Base-by-base conservation (phyloP, 768 basidiomycete species). In the Rickenella mellea region DNA sequence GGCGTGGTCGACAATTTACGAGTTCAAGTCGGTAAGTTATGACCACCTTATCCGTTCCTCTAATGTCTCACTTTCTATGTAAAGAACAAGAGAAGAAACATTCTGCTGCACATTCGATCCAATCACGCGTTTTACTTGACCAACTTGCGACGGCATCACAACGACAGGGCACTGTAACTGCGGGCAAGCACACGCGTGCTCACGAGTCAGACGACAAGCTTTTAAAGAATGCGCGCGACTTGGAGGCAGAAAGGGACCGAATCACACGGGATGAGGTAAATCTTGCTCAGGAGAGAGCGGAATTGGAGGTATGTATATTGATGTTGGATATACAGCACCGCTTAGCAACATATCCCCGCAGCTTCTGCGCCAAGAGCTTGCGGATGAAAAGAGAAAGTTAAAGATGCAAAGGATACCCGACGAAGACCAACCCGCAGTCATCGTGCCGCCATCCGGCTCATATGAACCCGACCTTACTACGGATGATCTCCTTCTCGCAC, bases 201-300 rank as follows among this genome's bases (percentile, higher is more conserved):
- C 46, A 24, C 48, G 48, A 10, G 44, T 41, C 21, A 52, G 45
- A 32, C 28, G 68, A 74, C 39, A 65, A 69, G 22, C 55, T 86
- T 25, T 73, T 76, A 24, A 63, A 55, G 14, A 66, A 78, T 40
- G 68, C 62, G 52, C 60, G 58, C 40, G 72, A 80, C 32, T 73
- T 89, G 5, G 78, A 86, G 39, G 63, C 69, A 14, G 83, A 89
- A 48, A 71, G 80, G 8, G 64, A 64, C 40, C 74, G 74, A 45
- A 76, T 84, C 48, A 76, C 77, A 0, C 74, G 78, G 46, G 79
- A 79, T 17, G 69, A 79, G 10, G 61, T 83, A 15, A 70, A 67
- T 44, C 61, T 89, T 20, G 76, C 76, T 1, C 71, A 73, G 49
- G 84, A 88, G 43, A 76, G 73, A 54, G 71, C 76, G 2, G 61